phyloP scores from a whole-genome alignment of 805 yeast genomes.

The Torulaspora delbrueckii region DNA sequence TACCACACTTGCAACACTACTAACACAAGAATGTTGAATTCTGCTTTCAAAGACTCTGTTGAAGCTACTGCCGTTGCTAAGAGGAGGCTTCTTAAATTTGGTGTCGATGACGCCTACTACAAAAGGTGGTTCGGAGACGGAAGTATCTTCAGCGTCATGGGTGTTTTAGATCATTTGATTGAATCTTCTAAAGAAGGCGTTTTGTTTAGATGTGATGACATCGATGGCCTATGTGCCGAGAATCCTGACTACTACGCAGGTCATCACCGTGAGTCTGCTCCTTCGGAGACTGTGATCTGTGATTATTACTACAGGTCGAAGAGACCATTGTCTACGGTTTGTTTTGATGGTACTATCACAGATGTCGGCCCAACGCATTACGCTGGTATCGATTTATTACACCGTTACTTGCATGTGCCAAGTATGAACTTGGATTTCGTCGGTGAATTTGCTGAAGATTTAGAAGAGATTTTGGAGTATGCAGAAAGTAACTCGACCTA shows the following conservation, averaged over 20 bases:
- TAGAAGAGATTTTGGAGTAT: slow-evolving; percentile 34
- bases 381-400: slow-evolving; percentile 38
- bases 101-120: slow-evolving; percentile 34
- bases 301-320: slow-evolving; percentile 37
- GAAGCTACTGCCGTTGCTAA: slow-evolving; percentile 36
- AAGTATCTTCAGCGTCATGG: slow-evolving; percentile 36
- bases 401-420: slow-evolving; percentile 38
- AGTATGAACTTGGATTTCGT: slow-evolving; percentile 32
- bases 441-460: slow-evolving; percentile 37
- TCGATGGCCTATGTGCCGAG: slow-evolving; percentile 36
- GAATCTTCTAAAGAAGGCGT: slow-evolving; percentile 35
- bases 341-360: slow-evolving; percentile 36
- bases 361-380: slow-evolving; percentile 30
- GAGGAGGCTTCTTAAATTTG: slow-evolving; percentile 35
- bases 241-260: slow-evolving; percentile 38
- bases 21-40: slow-evolving; percentile 13
- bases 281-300: slow-evolving; percentile 41
- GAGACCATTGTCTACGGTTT: slow-evolving; percentile 32
- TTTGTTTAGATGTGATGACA: slow-evolving; percentile 40
- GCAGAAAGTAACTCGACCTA: slow-evolving; percentile 33
- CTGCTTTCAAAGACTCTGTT: slow-evolving; percentile 34
- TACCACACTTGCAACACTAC: slow-evolving; percentile 16
- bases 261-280: slow-evolving; percentile 37
- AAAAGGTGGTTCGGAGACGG: slow-evolving; percentile 39
- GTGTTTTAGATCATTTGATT: slow-evolving; percentile 35